Evolutionary conservation across 1,284 basidiomycete species (phyloP).

Genomic region (Naganishia sp.): DNA sequence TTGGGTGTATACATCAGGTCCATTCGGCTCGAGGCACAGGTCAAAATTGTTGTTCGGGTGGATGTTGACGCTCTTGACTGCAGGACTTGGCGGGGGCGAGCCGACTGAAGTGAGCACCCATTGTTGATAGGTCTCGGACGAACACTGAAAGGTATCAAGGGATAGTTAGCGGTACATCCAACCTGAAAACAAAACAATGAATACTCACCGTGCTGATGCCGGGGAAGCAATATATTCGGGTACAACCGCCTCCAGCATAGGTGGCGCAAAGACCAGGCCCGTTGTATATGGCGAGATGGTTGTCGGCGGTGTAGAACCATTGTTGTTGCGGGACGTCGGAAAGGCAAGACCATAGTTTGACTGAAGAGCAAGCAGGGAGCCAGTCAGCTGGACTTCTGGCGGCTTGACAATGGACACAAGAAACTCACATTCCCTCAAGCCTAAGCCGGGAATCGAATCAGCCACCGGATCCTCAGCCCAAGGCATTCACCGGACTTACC

Average conservation of each 20-base stretch:
- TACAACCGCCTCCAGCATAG: constrained; percentile 23
- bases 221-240: constrained; percentile 38
- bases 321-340: constrained; percentile 25
- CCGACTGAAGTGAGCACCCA: constrained; percentile 5
- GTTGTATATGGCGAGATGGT: constrained; percentile 44
- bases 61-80: constrained; percentile 4
- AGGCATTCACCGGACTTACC: constrained; percentile 19
- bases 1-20: constrained; percentile 13
- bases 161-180: neutral
- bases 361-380: neutral
- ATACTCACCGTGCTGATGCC: constrained; percentile 10
- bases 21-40: constrained; percentile 10
- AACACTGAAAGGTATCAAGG: neutral
- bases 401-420: neutral
- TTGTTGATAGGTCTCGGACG: neutral
- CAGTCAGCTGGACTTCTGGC: too few relatives aligned
- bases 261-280: constrained; percentile 19
- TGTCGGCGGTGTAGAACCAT: constrained; percentile 35
- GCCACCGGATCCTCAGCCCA: neutral
- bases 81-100: constrained; percentile 4
- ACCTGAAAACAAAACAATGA: too few relatives aligned
- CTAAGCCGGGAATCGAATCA: neutral
- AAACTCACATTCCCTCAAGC: constrained; percentile 8
- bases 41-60: constrained; percentile 23
- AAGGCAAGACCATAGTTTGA: constrained; percentile 29